Conservation (phyloP, 331 rosid species). For the Acacia concinna region DNA sequence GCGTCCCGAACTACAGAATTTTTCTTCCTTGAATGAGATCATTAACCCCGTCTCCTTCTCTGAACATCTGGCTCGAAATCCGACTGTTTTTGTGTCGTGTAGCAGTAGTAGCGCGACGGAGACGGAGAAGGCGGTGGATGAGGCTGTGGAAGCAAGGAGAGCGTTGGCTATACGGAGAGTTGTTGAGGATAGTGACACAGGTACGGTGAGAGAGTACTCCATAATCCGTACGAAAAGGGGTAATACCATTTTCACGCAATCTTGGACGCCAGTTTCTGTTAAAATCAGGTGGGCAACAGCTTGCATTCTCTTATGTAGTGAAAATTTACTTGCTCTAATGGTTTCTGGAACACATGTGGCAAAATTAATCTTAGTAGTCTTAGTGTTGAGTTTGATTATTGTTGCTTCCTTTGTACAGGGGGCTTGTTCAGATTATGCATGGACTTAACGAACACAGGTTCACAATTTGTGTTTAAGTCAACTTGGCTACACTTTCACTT, state of each 20-base stretch:
- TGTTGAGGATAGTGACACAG: constrained; percentile 47
- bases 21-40: constrained; percentile 43
- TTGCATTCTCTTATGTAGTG: not conserved
- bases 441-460: constrained; percentile 97
- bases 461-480: constrained; percentile 17
- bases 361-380: not conserved
- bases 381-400: not conserved
- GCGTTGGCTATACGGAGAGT: constrained; percentile 67
- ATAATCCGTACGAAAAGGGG: constrained; percentile 59
- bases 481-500: not conserved
- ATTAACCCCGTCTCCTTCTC: constrained; percentile 38
- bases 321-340: not conserved
- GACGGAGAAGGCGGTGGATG: constrained; percentile 33
- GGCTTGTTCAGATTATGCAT: constrained; percentile 76
- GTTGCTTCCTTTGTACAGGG: constrained; percentile 59
- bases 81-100: constrained; percentile 57
- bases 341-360: not conserved
- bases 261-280: constrained; percentile 64
- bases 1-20: constrained; percentile 40
- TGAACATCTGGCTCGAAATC: constrained; percentile 44
- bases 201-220: constrained; percentile 47
- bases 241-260: constrained; percentile 72
- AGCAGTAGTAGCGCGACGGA: constrained; percentile 29
- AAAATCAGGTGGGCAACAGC: constrained; percentile 42
- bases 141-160: constrained; percentile 60